Evolutionary conservation across 805 yeast species (phyloP).

Genomic region (Pichia deserticola): DNA sequence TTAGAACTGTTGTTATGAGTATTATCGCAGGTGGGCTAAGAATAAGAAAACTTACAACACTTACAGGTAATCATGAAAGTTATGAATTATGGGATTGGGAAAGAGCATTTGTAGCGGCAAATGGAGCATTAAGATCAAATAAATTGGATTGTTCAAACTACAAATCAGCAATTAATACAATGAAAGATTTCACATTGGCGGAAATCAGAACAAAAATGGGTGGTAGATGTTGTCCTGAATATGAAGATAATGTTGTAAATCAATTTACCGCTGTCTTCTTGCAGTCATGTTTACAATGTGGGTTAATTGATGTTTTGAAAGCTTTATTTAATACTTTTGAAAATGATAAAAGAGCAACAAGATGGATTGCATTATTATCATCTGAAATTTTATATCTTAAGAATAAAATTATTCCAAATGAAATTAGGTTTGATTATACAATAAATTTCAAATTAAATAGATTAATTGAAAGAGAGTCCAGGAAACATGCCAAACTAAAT

Average conservation of each 20-base stretch:
- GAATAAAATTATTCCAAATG: conserved; percentile 46
- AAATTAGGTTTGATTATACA: conserved; percentile 24
- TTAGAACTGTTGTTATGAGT: conserved; percentile 10
- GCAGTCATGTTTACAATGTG: conserved; percentile 46
- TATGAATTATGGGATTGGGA: conserved; percentile 9
- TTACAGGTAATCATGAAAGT: conserved; percentile 11
- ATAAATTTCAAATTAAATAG: conserved; percentile 24
- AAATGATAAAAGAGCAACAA: conserved; percentile 36
- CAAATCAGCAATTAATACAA: neutral
- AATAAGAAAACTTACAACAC: conserved; percentile 53
- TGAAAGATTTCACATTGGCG: neutral
- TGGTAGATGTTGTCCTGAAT: conserved; percentile 27
- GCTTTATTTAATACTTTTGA: conserved; percentile 23
- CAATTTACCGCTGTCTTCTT: conserved; percentile 64
- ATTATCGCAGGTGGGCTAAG: conserved; percentile 31
- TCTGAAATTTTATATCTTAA: conserved; percentile 55
- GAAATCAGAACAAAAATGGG: conserved; percentile 9
- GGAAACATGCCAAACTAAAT: conserved; percentile 17
- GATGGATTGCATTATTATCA: conserved; percentile 57
- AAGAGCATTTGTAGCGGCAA: conserved; percentile 1
- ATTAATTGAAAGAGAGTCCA: conserved; percentile 22
- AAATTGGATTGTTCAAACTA: conserved; percentile 18
- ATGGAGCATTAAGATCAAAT: conserved; percentile 1
- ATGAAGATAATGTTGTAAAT: conserved; percentile 39
- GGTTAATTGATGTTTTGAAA: conserved; percentile 42